Evolutionary conservation across 2,329 filamentous ascomycete genomes (phyloP), one percentile per base, ranked within the genome.

Genomic region (Dothideomycetes sp.): DNA sequence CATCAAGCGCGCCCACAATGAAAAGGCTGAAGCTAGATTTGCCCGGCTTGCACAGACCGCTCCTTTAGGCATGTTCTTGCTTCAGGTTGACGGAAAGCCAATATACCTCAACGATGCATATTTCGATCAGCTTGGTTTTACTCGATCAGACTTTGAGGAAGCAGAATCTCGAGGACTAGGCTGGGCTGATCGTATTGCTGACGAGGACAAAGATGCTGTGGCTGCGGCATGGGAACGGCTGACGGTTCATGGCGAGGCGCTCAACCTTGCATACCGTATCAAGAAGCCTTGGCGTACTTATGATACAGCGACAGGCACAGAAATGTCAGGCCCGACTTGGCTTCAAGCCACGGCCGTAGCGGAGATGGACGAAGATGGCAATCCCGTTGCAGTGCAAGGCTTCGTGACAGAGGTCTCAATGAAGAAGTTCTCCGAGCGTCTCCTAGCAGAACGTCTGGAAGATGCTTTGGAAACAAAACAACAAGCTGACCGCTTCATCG

Each of bases 71-170:
- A 66, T 67, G 42, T 65, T 50, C 36, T 31, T 52, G 18, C 50
- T 60, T 19, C 52, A 56, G 16, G 40, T 51, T 4, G 37, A 48
- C 14, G 62, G 63, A 4, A 45, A 46, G 9, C 57, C 58, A 8
- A 49, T 58, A 0, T 63, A 65, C 42, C 52, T 59, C 11, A 66
- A 66, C 32, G 53, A 64, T 32, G 51, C 54, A 5, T 66, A 61
- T 52, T 55, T 52, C 31, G 53, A 59, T 1, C 54, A 63, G 33
- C 54, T 62, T 5, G 50, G 49, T 2, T 45, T 48, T 8, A 49
- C 51, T n/a, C 38, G 47, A 19, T 49, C 49, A 31, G 39, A 50
- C 9, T 47, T 40, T 19, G 36, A 44, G 5, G 38, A 43, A 12
- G 33, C 38, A 8, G 31, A 41, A 30, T 15, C 32, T 12, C 16